Evolutionary conservation across 108 stramenopile species (phyloP), one percentile per base, ranked within the genome.

Genomic region (Skeletonema tropicum): DNA sequence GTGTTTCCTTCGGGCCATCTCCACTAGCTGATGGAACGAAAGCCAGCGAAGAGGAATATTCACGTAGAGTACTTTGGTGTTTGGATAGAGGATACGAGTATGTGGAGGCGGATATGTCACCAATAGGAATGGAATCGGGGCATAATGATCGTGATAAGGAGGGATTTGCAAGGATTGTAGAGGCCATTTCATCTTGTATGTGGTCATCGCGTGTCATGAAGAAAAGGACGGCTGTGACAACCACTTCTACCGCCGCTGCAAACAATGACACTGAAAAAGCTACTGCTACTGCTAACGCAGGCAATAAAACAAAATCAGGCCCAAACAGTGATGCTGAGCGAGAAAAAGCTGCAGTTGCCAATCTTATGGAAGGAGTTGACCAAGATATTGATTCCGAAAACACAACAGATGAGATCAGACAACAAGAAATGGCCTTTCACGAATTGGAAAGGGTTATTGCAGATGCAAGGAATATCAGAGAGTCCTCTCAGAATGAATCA

Each of bases 11-110:
- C 26, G 69, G 67, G 11, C 69, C 65, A 25, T 67, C 61, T n/a
- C 74, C 84, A 30, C 73, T 73, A 7, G 45, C 76, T 25, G 81
- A 87, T 69, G 60, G 76, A 11, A 66, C 84, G 13, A 80, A 83
- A 21, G 78, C 71, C 17, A 63, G 82, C 13, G 58, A 79, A 57
- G 90, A 92, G 71, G 92, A 91, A 77, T 95, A 90, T 45, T 91
- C 94, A 2, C 66, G 87, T 61, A 81, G 94, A 23, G 83, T 95
- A 7, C 61, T 93, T 14, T 95, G 92, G 92, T 95, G 94, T 80
- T 70, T 95, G 41, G 94, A 95, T 85, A 82, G 82, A 55, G 94
- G 94, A 69, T 95, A 95, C 65, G 94, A 95, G 77, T 95, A 95
- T 63, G 75, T 95, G 5, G 86, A 87, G 67, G 90, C 74, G 10